Percentiles rank a stretch among this genome's conserved stretches.
Conservation (phyloP, 208 protist species). For the Trichomonas tenax region DNA sequence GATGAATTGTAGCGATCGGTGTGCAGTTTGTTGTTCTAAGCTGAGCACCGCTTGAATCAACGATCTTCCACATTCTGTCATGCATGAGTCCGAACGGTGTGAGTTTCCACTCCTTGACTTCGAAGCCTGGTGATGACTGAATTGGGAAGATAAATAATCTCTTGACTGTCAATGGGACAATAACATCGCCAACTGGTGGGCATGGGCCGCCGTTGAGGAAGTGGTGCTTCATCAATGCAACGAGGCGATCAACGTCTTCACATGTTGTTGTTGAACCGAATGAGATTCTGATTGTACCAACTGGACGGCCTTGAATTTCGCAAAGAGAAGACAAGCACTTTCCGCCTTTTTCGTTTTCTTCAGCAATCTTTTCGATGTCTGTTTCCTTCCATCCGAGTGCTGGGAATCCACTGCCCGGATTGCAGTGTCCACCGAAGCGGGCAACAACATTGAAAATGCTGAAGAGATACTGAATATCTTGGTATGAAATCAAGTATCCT, state of each 20-base stretch:
- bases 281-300: slow-evolving; percentile 4
- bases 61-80: background rate
- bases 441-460: background rate
- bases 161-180: background rate
- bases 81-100: background rate
- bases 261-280: background rate
- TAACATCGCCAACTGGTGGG: background rate
- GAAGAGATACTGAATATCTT: background rate
- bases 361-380: background rate
- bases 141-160: background rate
- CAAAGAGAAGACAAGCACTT: background rate
- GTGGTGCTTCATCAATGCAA: background rate
- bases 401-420: background rate
- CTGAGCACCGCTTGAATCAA: background rate
- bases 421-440: background rate
- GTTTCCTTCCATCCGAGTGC: background rate
- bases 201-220: background rate
- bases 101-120: background rate
- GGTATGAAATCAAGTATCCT: background rate
- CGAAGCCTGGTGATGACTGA: background rate
- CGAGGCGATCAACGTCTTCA: background rate
- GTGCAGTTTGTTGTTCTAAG: background rate
- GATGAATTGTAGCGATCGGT: background rate
- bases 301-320: background rate
- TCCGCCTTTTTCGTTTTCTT: background rate